Evolutionary conservation across 257 asterid species (phyloP).

Genomic region (Buddleja alternifolia): DNA sequence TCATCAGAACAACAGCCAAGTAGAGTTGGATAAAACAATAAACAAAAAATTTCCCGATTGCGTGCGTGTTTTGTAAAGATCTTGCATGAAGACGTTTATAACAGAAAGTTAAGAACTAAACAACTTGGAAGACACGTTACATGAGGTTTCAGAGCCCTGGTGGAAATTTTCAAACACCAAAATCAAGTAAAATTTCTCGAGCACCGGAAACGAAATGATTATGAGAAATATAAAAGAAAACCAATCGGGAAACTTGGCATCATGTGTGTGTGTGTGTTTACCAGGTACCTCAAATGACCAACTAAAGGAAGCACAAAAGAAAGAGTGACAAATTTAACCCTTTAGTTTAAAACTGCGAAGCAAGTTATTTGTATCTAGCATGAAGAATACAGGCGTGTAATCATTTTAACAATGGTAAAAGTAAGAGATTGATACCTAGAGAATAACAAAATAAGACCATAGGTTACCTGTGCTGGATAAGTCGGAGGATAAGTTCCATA

Average conservation of each 20-base stretch:
- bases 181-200: neutral
- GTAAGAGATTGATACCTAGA: too few relatives aligned
- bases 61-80: neutral
- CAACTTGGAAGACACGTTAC: neutral
- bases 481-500: constrained; percentile 85
- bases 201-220: neutral
- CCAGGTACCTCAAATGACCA: too few relatives aligned
- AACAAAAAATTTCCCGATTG: neutral
- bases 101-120: neutral
- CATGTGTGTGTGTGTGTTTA: too few relatives aligned
- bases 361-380: neutral
- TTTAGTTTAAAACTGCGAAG: neutral
- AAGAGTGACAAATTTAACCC: neutral
- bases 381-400: neutral
- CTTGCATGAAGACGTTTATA: neutral
- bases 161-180: neutral
- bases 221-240: neutral
- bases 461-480: constrained; percentile 74
- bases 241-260: neutral
- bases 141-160: neutral
- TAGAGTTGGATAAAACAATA: neutral
- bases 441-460: neutral
- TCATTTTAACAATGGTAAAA: neutral
- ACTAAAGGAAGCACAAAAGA: neutral
- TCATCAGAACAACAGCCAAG: neutral